These are phyloP conservation scores for Phaffia rhodozyma DNA, from an alignment of 1,284 basidiomycete genomes.

Conservation along the genomic window DNA sequence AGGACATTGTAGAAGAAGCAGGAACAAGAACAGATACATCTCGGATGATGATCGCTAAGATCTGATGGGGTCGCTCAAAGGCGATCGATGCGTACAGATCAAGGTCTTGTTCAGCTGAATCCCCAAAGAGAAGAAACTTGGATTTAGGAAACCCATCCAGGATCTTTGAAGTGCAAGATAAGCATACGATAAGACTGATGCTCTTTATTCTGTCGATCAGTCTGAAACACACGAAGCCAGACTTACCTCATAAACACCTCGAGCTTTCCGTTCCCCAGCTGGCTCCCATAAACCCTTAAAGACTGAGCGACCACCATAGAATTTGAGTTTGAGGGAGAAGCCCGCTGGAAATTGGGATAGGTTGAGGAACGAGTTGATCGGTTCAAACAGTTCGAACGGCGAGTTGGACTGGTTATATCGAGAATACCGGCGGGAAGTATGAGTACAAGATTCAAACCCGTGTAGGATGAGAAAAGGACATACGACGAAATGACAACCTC, in stretches of 20 bases:
- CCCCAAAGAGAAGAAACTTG: slow-evolving; percentile 70
- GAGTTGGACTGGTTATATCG: slow-evolving; percentile 57
- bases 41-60: slow-evolving; percentile 60
- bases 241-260: slow-evolving; percentile 52
- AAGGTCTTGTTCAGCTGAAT: slow-evolving; percentile 77
- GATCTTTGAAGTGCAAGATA: slow-evolving; percentile 29
- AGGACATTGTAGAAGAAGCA: neutral
- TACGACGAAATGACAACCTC: slow-evolving; percentile 74
- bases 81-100: slow-evolving; percentile 68
- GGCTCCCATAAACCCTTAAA: slow-evolving; percentile 64
- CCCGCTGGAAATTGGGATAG: slow-evolving; percentile 42
- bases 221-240: neutral
- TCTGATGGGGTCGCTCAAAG: slow-evolving; percentile 45
- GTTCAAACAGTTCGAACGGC: slow-evolving; percentile 66
- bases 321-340: slow-evolving; percentile 56
- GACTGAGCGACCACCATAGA: slow-evolving; percentile 67
- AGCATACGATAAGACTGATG: neutral
- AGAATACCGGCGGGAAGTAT: neutral
- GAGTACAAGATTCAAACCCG: neutral
- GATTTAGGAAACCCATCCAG: slow-evolving; percentile 62
- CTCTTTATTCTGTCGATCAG: neutral
- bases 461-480: slow-evolving; percentile 30
- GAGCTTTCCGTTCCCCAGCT: slow-evolving; percentile 59
- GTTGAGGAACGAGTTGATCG: slow-evolving; percentile 62
- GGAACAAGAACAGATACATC: slow-evolving; percentile 40